Evolutionary conservation across 2,329 filamentous ascomycete species (phyloP).

Genomic region (Paraconiothyrium brasiliense): DNA sequence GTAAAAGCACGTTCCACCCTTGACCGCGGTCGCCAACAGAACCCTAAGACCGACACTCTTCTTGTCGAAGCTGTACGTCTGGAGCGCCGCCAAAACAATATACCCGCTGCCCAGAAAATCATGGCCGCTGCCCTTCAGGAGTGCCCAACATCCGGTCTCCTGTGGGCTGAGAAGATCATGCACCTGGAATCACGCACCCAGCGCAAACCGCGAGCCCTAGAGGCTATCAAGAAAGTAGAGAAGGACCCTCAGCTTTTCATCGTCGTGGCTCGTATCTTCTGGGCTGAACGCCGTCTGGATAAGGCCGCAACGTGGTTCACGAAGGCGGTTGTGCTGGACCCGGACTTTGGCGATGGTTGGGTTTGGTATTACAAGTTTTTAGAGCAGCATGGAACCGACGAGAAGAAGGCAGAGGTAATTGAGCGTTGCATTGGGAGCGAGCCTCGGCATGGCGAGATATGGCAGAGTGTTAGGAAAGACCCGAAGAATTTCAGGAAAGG

Average conservation of each 20-base stretch:
- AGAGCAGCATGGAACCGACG: conserved; percentile 88
- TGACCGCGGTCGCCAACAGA: conserved; percentile 86
- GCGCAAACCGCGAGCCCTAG: conserved; percentile 87
- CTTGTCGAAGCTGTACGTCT: conserved; percentile 96
- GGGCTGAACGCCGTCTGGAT: conserved; percentile 89
- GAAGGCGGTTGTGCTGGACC: conserved; percentile 88
- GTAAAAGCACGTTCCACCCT: conserved; percentile 95
- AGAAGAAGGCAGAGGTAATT: conserved; percentile 88
- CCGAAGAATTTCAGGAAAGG: conserved; percentile 79
- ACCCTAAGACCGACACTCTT: conserved; percentile 83
- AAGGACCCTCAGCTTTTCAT: conserved; percentile 90
- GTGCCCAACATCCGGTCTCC: conserved; percentile 83
- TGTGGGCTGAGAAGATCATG: conserved; percentile 97
- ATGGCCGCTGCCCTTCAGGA: conserved; percentile 96
- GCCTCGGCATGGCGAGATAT: conserved; percentile 90
- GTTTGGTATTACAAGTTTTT: conserved; percentile 98
- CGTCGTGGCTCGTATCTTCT: conserved; percentile 93
- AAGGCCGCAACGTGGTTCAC: conserved; percentile 98
- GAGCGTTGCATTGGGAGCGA: conserved; percentile 83
- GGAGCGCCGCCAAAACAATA: conserved; percentile 86
- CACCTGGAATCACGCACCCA: conserved; percentile 90
- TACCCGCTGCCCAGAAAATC: conserved; percentile 83
- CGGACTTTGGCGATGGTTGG: conserved; percentile 91
- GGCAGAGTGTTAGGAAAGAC: conserved; percentile 87
- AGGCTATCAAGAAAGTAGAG: conserved; percentile 97